Percentiles rank a stretch among this genome's conserved stretches.
phyloP scores from a whole-genome alignment of 768 basidiomycete species.

The Pleurotus salmoneostramineus region DNA sequence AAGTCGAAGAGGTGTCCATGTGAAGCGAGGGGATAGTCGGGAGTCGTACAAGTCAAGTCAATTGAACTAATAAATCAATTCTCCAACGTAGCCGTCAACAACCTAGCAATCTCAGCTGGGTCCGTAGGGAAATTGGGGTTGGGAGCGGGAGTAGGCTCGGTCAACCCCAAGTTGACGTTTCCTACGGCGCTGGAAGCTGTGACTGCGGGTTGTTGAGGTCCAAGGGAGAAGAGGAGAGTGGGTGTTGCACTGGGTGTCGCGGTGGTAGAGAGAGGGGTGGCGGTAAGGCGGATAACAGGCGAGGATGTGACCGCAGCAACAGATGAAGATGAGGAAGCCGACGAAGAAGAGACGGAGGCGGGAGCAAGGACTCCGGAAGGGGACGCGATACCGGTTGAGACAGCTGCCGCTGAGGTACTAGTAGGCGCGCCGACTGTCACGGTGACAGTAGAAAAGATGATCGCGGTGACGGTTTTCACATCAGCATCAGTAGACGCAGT shows the following conservation, averaged over 20 bases:
- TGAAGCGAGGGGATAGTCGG: too few species aligned
- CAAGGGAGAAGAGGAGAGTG: neutral
- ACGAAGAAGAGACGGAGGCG: neutral
- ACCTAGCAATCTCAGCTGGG: constrained; percentile 1
- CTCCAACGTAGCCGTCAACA: constrained; percentile 3
- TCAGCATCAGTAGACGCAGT: constrained; percentile 8
- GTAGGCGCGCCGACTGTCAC: constrained; percentile 9
- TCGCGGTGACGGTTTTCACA: constrained; percentile 12
- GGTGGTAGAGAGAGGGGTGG: neutral
- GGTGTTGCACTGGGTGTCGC: neutral
- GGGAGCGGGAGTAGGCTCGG: neutral
- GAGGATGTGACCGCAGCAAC: neutral
- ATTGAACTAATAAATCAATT: neutral
- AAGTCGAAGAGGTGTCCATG: too few species aligned
- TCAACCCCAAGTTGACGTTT: neutral
- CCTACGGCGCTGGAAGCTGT: neutral
- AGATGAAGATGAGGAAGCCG: neutral
- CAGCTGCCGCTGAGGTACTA: neutral
- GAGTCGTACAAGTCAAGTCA: too few species aligned
- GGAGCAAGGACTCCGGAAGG: neutral
- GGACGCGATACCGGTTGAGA: neutral
- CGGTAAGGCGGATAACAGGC: neutral
- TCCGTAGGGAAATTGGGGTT: neutral
- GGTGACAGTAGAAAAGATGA: constrained; percentile 18
- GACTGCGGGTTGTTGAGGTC: neutral